Base-by-base conservation (phyloP, 2,329 filamentous ascomycete genomes). In the Bipolaris gigantea region DNA sequence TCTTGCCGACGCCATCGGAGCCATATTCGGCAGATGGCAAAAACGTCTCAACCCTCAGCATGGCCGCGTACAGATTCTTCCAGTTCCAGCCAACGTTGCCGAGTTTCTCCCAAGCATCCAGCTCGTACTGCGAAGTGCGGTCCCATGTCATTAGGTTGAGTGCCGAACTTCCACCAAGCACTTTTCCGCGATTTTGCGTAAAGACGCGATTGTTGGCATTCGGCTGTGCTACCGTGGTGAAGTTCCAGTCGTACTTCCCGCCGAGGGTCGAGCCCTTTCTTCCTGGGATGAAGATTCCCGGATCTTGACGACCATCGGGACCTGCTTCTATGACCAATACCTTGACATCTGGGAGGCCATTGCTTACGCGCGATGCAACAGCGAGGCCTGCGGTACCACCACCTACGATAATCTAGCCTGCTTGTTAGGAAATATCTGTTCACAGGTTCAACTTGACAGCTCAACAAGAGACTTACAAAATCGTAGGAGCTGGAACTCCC, bases 151-250 rank as follows among this genome's bases (percentile, higher is more conserved):
- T 66, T 8, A 78, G 70, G 56, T 80, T 80, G 10, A 81, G 64
- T 0, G 76, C 75, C 10, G 73, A 79, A 18, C 76, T 78, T 19
- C 80, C 80, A 8, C 80, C 80, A 4, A 82, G 73, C 1, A 81
- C 76, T 38, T 77, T 78, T 43, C 78, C 80, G 9, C 79, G 76
- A 33, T 76, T 76, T 16, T 79, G 75, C 5, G 66, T 52, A 9
- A 79, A 72, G 3, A 70, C 62, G 1, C 77, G 75, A n/a, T 75
- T 74, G 18, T 75, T 74, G 7, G 77, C 73, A 36, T 64, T 60
- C 1, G 67, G 46, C 47, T 81, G 79, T 0, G 76, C 67, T 5
- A 77, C 64, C 0, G 79, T 77, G 0, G 78, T 79, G 47, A 80
- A 76, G 64, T 80, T 79, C 69, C 65, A 70, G 21, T 70, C 65